Conservation (phyloP, 2,329 filamentous ascomycete genomes). For the Epichloe bromicola region DNA sequence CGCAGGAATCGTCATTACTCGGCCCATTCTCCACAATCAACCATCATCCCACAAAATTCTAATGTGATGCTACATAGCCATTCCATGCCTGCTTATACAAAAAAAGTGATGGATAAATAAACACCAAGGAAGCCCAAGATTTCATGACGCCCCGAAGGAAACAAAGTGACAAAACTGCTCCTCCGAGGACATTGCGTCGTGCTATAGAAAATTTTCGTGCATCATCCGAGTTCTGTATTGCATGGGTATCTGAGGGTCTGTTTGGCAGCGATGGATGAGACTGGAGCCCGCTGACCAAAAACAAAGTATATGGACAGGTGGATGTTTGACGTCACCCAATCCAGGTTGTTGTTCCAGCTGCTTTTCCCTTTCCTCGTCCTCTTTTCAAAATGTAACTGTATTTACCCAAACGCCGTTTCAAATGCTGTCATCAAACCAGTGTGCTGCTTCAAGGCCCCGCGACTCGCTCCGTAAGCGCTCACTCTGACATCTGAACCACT, state of each 20-base stretch:
- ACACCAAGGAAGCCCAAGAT: conserved; percentile 3
- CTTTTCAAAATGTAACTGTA: neutral
- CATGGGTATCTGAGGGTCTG: neutral
- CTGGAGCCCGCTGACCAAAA: neutral
- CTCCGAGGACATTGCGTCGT: neutral
- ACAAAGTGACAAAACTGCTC: neutral
- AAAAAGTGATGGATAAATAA: conserved; percentile 7
- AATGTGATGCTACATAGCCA: neutral
- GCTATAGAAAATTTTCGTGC: neutral
- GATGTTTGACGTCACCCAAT: neutral
- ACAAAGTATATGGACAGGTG: neutral
- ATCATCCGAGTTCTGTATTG: neutral
- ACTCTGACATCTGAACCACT: conserved; percentile 34
- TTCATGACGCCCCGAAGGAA: neutral
- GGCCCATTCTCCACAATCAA: neutral
- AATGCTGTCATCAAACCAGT: conserved; percentile 21
- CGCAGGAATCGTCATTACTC: neutral
- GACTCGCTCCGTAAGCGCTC: conserved; percentile 26
- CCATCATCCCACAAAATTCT: neutral
- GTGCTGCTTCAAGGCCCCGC: conserved; percentile 16
- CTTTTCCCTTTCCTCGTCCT: neutral
- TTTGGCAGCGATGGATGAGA: neutral
- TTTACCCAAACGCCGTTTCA: conserved; percentile 9
- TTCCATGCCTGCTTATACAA: conserved; percentile 9
- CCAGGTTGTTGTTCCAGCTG: neutral